Conservation (phyloP, 2,329 filamentous ascomycete species). For the Fusarium phyllophilum region DNA sequence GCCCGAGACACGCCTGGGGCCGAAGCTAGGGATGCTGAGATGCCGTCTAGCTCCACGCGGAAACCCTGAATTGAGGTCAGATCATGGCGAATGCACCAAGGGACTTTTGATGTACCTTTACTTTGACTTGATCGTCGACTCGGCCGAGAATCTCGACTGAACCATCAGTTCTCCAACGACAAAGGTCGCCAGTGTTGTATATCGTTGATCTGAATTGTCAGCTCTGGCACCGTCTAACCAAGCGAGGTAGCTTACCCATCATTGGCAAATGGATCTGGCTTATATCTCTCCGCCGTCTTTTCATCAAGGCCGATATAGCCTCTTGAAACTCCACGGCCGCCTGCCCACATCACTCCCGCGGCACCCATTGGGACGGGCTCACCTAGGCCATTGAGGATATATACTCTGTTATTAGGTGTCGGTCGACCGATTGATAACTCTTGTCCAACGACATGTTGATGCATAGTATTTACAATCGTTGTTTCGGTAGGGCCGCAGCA, state of each 20-base stretch:
- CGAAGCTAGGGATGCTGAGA: slow-evolving; percentile 60
- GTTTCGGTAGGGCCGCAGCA: slow-evolving; percentile 70
- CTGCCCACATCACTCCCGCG: slow-evolving; percentile 65
- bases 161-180: slow-evolving; percentile 63
- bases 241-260: slow-evolving; percentile 56
- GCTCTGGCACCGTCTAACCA: background rate
- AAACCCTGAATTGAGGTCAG: slow-evolving; percentile 57
- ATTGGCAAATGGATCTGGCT: slow-evolving; percentile 60
- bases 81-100: background rate
- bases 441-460: slow-evolving; percentile 58
- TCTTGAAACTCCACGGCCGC: slow-evolving; percentile 63
- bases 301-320: slow-evolving; percentile 66
- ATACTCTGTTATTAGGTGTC: slow-evolving; percentile 59
- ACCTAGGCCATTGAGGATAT: slow-evolving; percentile 60
- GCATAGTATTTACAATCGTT: slow-evolving; percentile 68
- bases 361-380: slow-evolving; percentile 57
- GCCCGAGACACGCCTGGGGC: slow-evolving; percentile 59
- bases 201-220: slow-evolving; percentile 48
- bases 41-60: slow-evolving; percentile 68
- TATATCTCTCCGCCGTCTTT: slow-evolving; percentile 61
- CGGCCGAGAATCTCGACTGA: slow-evolving; percentile 65
- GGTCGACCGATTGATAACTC: slow-evolving; percentile 64
- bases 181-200: slow-evolving; percentile 71
- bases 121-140: slow-evolving; percentile 70
- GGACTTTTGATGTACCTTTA: slow-evolving; percentile 55